phyloP scores from a whole-genome alignment of 352 stramenopile genomes.

The Phytophthora palmivora region DNA sequence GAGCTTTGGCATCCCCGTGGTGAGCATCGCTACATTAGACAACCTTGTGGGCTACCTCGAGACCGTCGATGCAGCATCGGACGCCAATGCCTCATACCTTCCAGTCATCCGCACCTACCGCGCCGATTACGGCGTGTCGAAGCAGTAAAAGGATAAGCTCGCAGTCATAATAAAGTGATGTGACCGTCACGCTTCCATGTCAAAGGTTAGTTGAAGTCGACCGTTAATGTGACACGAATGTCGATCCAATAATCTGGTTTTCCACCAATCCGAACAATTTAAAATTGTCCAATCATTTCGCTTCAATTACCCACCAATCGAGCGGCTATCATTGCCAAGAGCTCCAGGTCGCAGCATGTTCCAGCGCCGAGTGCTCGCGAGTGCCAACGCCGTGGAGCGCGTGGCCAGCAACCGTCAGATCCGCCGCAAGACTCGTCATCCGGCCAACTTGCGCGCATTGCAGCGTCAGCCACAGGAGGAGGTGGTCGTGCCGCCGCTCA shows the following conservation, averaged over 20 bases:
- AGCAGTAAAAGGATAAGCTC: constrained; percentile 30
- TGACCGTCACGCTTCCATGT: constrained; percentile 2
- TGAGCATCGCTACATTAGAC: constrained; percentile 95
- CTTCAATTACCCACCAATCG: constrained; percentile 26
- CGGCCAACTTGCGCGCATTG: constrained; percentile 68
- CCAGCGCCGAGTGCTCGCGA: constrained; percentile 63
- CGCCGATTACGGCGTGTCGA: constrained; percentile 76
- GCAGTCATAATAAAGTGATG: constrained; percentile 9
- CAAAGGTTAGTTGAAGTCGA: not conserved
- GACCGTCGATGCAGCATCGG: constrained; percentile 41
- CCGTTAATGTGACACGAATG: constrained; percentile 1
- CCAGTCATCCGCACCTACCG: constrained; percentile 80
- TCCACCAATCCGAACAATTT: constrained; percentile 6
- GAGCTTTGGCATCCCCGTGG: constrained; percentile 91
- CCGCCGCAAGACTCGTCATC: constrained; percentile 82
- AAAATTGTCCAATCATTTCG: constrained; percentile 9
- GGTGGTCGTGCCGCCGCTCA: constrained; percentile 71
- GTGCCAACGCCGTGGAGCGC: constrained; percentile 56
- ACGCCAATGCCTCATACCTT: constrained; percentile 69
- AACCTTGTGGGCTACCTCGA: constrained; percentile 93
- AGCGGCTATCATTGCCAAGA: constrained; percentile 36
- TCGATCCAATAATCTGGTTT: constrained; percentile 3
- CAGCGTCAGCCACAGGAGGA: constrained; percentile 66
- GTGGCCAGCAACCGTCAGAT: constrained; percentile 89
- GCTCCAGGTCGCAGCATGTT: constrained; percentile 53